Conservation (phyloP, 768 basidiomycete species). For the Russula emetica region DNA sequence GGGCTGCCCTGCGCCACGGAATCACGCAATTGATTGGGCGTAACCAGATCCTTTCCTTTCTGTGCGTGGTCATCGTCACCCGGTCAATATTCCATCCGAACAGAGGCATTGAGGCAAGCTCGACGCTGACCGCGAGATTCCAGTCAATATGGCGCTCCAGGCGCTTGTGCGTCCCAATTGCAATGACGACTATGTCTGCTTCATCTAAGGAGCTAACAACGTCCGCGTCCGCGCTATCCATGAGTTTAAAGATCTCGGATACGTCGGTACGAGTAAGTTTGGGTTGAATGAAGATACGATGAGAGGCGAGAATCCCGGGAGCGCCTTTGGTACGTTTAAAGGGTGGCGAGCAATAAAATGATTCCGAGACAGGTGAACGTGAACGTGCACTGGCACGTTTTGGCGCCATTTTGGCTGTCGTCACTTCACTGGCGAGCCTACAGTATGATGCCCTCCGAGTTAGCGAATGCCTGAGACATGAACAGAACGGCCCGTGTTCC, state of each 20-base stretch:
- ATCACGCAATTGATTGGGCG: conserved; percentile 66
- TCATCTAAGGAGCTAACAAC: conserved; percentile 41
- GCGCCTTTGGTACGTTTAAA: too few relatives aligned
- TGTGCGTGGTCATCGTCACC: conserved; percentile 30
- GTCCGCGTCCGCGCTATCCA: conserved; percentile 32
- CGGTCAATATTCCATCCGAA: not conserved
- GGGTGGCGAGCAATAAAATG: too few relatives aligned
- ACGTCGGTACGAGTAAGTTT: conserved; percentile 32
- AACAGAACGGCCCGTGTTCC: too few relatives aligned
- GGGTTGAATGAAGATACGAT: conserved; percentile 25
- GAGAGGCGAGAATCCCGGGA: conserved; percentile 18
- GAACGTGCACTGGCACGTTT: conserved; percentile 12
- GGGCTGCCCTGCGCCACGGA: conserved; percentile 44
- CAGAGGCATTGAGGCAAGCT: not conserved
- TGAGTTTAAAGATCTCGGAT: conserved; percentile 32
- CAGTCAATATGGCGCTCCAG: conserved; percentile 67
- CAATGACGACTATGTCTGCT: conserved; percentile 65
- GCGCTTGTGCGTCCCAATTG: conserved; percentile 58
- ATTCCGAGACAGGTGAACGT: not conserved
- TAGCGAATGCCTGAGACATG: too few relatives aligned
- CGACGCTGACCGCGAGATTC: conserved; percentile 54
- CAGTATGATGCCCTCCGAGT: too few relatives aligned
- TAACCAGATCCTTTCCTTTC: conserved; percentile 65
- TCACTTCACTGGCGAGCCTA: too few relatives aligned
- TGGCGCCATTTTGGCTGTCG: conserved; percentile 4